Base-by-base conservation (phyloP, 2,329 filamentous ascomycete species). In the Penicillium fuscoglaucum region DNA sequence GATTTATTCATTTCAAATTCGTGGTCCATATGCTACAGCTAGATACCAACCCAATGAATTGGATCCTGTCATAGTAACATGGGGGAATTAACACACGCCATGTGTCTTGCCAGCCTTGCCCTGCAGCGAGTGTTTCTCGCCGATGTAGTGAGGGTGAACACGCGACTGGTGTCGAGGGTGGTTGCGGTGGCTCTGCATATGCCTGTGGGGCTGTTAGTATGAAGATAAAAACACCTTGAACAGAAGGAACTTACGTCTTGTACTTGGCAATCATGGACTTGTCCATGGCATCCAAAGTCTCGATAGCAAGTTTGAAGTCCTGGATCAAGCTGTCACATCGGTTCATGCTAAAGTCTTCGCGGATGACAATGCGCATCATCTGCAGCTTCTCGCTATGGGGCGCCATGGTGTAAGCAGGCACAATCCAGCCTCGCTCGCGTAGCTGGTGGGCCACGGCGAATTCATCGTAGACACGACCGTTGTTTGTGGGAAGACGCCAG, bases 401-500 rank as follows among this genome's bases (percentile, higher is more conserved):
- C 0, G 93, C 93, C 93, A 97, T 97, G 40, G 93, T 98, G 78
- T 98, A 98, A 0, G 93, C 93, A 0, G 93, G 93, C 0, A 97
- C 90, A 31, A 97, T 89, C 93, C 93, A 98, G 44, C 91, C 90
- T 35, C 92, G 86, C 63, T 90, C 87, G 52, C 93, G 89, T 28
- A 97, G 84, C 75, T 92, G 89, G 72, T 96, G 92, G 1, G 93
- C 93, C 41, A 92, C 78, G 0, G 88, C 83, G 61, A 92, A 93
- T 75, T 93, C 89, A 69, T 91, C 88, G 68, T 85, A 91, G 52
- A 82, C 76, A 28, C 85, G 81, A 6, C 79, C 77, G 6, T 79
- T 72, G 40, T 82, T 78, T 31, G 83, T 79, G 50, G 87, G 78
- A 6, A 97, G 83, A 55, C 92, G 88, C 82, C 95, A 96, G 6